Percentiles rank a stretch among this genome's conserved stretches.
phyloP scores from a whole-genome alignment of 2,329 filamentous ascomycete genomes.

The Pseudogymnoascus sp. region DNA sequence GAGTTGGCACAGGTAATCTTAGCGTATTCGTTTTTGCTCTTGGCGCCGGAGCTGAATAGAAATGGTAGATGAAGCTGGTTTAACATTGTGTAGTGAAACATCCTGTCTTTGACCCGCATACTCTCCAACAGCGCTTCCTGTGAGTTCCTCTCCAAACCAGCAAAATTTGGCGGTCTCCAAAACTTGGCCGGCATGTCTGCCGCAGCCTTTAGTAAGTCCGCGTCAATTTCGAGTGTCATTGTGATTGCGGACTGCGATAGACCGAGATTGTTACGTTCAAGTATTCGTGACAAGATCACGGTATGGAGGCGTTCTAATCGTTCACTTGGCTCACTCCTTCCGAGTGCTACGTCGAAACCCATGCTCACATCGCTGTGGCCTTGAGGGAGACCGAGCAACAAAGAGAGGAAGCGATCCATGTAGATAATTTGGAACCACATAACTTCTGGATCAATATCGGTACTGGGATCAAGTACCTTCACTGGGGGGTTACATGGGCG shows the following conservation, averaged over 20 bases:
- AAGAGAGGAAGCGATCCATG: constrained; percentile 39
- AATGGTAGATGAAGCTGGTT: constrained; percentile 35
- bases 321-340: constrained; percentile 32
- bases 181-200: constrained; percentile 28
- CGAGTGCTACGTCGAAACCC: constrained; percentile 23
- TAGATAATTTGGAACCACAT: constrained; percentile 40
- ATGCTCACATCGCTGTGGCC: constrained; percentile 36
- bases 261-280: constrained; percentile 29
- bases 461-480: constrained; percentile 16
- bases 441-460: constrained; percentile 30
- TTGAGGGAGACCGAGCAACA: constrained; percentile 39
- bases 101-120: constrained; percentile 28
- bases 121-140: constrained; percentile 25
- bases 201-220: constrained; percentile 26
- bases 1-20: constrained; percentile 31
- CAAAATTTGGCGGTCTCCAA: constrained; percentile 29
- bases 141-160: constrained; percentile 12
- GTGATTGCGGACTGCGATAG: neutral
- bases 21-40: constrained; percentile 26
- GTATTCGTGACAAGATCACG: constrained; percentile 30
- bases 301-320: constrained; percentile 38
- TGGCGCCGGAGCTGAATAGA: constrained; percentile 23
- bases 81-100: constrained; percentile 33
- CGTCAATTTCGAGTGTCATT: constrained; percentile 28
- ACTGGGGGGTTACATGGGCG: constrained; percentile 11